Evolutionary conservation across 805 yeast genomes (phyloP).

Genomic region (Maudiozyma serrabonitensis): DNA sequence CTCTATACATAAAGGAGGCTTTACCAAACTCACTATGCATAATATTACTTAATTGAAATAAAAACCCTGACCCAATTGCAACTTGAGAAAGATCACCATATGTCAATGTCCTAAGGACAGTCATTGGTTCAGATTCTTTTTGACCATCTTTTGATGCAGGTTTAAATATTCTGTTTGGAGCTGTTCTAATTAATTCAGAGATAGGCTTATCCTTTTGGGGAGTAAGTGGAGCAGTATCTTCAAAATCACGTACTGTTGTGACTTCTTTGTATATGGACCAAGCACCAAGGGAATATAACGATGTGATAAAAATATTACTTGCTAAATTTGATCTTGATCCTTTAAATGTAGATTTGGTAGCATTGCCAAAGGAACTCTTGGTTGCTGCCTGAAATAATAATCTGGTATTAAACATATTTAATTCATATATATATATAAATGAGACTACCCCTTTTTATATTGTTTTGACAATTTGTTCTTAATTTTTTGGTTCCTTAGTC

Average conservation of each 20-base stretch:
- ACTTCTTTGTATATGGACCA: slow-evolving; percentile 3
- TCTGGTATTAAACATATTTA: background rate
- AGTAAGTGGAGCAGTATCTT: background rate
- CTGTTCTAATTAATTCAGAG: background rate
- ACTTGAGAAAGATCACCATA: slow-evolving; percentile 3
- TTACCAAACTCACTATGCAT: slow-evolving; percentile 1
- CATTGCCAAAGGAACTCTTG: background rate
- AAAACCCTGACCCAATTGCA: slow-evolving; percentile 2
- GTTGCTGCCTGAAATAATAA: background rate
- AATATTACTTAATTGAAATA: slow-evolving; percentile 3
- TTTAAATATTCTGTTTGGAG: slow-evolving; percentile 3
- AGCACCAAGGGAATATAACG: slow-evolving; percentile 2
- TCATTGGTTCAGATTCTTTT: background rate
- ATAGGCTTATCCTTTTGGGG: background rate
- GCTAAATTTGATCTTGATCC: background rate
- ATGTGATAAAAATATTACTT: slow-evolving; percentile 1
- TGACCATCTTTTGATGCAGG: background rate
- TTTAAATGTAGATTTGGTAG: background rate
- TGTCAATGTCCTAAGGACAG: background rate
- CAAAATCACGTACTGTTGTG: background rate
- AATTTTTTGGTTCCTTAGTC: background rate
- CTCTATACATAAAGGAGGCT: slow-evolving; percentile 1
- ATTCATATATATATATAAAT: no score
- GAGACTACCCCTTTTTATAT: background rate
- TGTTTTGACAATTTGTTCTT: background rate